phyloP scores from a whole-genome alignment of 73 alveolate genomes.

The Tetrahymena elliotti region DNA sequence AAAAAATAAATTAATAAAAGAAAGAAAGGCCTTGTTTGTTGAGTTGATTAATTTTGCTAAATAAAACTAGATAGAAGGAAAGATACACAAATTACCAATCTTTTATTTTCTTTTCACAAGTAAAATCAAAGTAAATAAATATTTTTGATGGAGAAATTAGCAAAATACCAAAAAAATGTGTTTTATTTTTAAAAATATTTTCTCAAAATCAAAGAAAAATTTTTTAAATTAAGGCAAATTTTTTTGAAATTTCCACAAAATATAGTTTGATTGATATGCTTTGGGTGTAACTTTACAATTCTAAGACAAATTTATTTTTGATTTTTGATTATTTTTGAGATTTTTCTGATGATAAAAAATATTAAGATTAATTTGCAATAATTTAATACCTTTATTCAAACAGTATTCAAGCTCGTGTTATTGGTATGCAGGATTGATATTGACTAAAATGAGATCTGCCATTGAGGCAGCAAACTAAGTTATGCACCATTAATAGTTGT shows the following conservation, averaged over 20 bases:
- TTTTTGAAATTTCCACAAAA: not conserved
- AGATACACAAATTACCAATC: not conserved
- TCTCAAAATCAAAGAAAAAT: no score
- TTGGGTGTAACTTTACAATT: not conserved
- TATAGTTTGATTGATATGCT: not conserved
- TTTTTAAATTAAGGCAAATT: no score
- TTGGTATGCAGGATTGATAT: conserved; percentile 80
- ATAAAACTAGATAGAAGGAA: not conserved
- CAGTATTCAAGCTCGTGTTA: conserved; percentile 47
- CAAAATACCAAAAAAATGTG: not conserved
- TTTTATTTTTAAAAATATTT: no score
- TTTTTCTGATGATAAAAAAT: not conserved
- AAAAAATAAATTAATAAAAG: not conserved
- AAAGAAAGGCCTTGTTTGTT: not conserved
- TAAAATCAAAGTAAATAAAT: not conserved
- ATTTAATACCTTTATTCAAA: conserved; percentile 1
- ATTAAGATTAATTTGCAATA: not conserved
- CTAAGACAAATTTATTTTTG: not conserved
- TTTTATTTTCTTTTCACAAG: not conserved
- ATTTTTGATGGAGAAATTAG: not conserved
- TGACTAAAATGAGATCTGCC: conserved; percentile 78
- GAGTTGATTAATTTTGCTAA: not conserved
- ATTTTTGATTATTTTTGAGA: not conserved
- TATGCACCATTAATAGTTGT: conserved; percentile 67
- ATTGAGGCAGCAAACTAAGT: conserved; percentile 61